phyloP scores from a whole-genome alignment of 2,329 filamentous ascomycete genomes.

The Ceratocystis eucalypticola region DNA sequence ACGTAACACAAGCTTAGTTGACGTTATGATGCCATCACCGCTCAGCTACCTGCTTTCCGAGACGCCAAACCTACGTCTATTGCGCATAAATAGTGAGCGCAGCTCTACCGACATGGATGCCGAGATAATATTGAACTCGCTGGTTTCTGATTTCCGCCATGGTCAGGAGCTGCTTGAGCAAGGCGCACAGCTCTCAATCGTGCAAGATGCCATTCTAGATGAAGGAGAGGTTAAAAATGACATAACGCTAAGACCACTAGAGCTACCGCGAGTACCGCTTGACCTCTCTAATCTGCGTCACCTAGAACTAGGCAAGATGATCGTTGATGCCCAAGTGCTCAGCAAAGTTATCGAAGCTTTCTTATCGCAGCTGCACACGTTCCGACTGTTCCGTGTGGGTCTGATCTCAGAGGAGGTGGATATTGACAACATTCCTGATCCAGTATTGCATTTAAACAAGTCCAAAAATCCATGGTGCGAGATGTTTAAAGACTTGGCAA shows the following conservation, averaged over 20 bases:
- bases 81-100: not conserved
- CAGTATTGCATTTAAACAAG: too few relatives aligned
- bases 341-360: not conserved
- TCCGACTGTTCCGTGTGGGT: not conserved
- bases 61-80: not conserved
- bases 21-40: not conserved
- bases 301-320: slow-evolving; percentile 10
- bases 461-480: too few relatives aligned
- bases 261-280: not conserved
- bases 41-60: slow-evolving; percentile 6
- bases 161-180: not conserved
- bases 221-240: too few relatives aligned
- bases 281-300: not conserved
- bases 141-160: not conserved
- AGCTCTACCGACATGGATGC: not conserved
- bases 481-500: too few relatives aligned
- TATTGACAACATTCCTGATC: too few relatives aligned
- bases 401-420: not conserved
- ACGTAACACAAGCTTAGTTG: not conserved
- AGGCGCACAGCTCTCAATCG: not conserved
- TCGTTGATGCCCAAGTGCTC: not conserved
- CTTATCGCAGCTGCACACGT: not conserved
- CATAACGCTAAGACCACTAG: not conserved
- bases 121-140: not conserved
- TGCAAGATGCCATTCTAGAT: not conserved